Evolutionary conservation across 306 rosid species (phyloP), one percentile per base, ranked within the genome.

Genomic region (Vicia villosa): DNA sequence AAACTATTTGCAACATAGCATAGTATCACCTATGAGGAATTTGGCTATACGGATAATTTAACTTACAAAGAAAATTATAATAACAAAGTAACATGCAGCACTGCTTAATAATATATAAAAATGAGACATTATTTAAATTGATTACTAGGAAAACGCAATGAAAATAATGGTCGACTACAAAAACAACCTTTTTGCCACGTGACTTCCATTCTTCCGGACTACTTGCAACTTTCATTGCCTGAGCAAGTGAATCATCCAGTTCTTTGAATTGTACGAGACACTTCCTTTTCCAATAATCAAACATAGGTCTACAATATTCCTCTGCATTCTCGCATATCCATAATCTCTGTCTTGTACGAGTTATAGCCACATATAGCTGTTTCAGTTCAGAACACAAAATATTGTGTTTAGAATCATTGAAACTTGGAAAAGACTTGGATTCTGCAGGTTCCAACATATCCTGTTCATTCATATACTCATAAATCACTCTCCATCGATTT

Each of bases 181-280:
- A 32, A 38, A 5, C 5, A 68, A 88, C 95, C 96, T 90, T 88
- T 40, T 80, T 79, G 73, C 96, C 96, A 17, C 89, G 88, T 12
- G 84, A 70, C 57, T 66, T 86, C 96, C 96, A 90, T 76, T 90
- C 96, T 76, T 84, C 88, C 10, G 84, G 83, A 54, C 73, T 90
- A 72, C 96, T 87, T 15, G 90, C 89, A 68, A 83, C 89, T 84
- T 82, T 84, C 91, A 90, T 90, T 16, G 87, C 86, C 55, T 86
- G 90, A 32, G 86, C 91, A 56, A 90, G 89, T 0, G 95, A 90
- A 68, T 79, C 91, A 42, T 86, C 91, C 72, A 90, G 56, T 59
- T 84, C 74, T 69, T 77, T 84, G 38, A 78, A 79, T 69, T 88
- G 96, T 15, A 90, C 95, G 26, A 87, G 83, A 83, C 82, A 47